A percentile compares a stretch with the other conserved stretches of the same genome.
These are phyloP conservation scores for Onygenales sp. DNA, from an alignment of 2,329 filamentous ascomycete species.

Conservation along the genomic window DNA sequence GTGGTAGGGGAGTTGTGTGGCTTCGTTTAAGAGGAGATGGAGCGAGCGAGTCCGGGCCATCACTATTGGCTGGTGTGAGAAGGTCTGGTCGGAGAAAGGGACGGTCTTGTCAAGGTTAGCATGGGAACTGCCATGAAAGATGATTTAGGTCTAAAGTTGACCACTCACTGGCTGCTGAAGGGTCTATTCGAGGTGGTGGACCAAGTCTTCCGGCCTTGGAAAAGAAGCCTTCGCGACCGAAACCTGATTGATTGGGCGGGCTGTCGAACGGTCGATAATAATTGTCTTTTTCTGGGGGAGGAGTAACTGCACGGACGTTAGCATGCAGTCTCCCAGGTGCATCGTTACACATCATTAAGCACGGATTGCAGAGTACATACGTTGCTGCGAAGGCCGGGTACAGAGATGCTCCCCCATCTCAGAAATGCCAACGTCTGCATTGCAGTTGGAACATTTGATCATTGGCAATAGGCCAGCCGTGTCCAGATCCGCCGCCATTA, in stretches of 20 bases:
- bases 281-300: conserved; percentile 6
- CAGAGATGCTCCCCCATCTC: conserved; percentile 82
- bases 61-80: conserved; percentile 55
- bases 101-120: conserved; percentile 21
- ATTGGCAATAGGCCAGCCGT: conserved; percentile 64
- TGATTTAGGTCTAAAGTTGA: conserved; percentile 7
- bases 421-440: conserved; percentile 68
- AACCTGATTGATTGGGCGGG: conserved; percentile 19
- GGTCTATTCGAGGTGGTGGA: conserved; percentile 47
- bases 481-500: conserved; percentile 1
- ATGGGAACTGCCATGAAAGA: not conserved
- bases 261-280: conserved; percentile 12
- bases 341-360: conserved; percentile 1
- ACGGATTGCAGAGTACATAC: conserved; percentile 5
- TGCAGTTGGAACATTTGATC: conserved; percentile 81
- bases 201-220: conserved; percentile 36
- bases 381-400: conserved; percentile 27
- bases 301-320: not conserved
- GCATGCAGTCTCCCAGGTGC: not conserved
- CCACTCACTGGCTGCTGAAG: conserved; percentile 48
- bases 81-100: conserved; percentile 43
- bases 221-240: conserved; percentile 16
- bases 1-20: conserved; percentile 31
- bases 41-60: conserved; percentile 53
- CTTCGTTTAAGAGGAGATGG: conserved; percentile 42